Evolutionary conservation across 805 yeast genomes (phyloP), one percentile per base, ranked within the genome.

Genomic region (Yamadazyma olivae): DNA sequence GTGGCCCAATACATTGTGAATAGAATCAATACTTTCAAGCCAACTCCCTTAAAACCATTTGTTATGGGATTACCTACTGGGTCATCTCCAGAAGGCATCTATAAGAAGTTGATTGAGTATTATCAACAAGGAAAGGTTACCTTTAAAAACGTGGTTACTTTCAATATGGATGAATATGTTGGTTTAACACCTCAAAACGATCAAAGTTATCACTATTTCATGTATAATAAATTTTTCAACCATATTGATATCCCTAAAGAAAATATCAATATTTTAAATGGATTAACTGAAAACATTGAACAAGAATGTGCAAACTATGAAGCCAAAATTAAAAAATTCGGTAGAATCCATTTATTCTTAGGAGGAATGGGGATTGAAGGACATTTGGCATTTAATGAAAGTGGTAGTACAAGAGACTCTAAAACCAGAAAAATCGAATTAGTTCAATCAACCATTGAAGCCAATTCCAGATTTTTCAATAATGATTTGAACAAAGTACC

Each of bases 331-430:
- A 61, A 60, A 42, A 44, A 49, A 22, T 67, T 59, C 41, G 81
- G 80, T 12, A 62, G 72, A 27, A 74, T 77, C 40, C 64, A 77
- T 47, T 56, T 77, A 35, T 77, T 76, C 45, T 49, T 77, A 47
- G 81, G 81, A 5, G 83, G 81, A 1, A 59, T 77, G 48, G 81
- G 83, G 1, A 75, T 79, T 12, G 77, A 77, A 48, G 82, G 81
- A 20, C 81, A 77, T 51, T 60, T 77, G 46, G 81, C 82, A 2
- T 77, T 77, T 49, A 77, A 77, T 54, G 81, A 77, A 55, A 61
- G 70, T 13, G 82, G 82, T 7, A 71, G 78, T 5, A 18, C 64
- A 2, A 64, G 75, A 39, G 52, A 55, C 40, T 64, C 75, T 7
- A 52, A 38, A 19, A 77, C 82, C 2, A 58, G 82, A 40, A 54